Evolutionary conservation across 139 green algal genomes (phyloP).

Genomic region (Tetradesmus lagerheimii): DNA sequence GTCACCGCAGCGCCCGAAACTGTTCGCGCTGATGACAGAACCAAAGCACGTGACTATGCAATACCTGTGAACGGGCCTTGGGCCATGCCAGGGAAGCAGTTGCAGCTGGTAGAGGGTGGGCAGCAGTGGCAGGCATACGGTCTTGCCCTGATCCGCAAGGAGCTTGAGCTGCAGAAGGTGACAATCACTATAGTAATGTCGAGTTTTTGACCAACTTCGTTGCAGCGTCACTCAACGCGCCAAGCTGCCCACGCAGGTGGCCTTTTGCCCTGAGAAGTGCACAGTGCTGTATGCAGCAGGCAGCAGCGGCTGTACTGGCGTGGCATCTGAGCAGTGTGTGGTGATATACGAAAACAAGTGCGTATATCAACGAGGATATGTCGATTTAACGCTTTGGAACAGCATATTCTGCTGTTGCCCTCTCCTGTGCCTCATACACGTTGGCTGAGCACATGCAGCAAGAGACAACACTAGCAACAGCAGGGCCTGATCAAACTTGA

Average conservation of each 20-base stretch:
- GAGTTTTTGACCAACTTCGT: not conserved
- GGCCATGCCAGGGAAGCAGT: not conserved
- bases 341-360: constrained; percentile 30
- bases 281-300: constrained; percentile 23
- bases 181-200: no score
- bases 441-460: not conserved
- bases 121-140: not conserved
- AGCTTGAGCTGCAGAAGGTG: not conserved
- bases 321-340: constrained; percentile 26
- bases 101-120: not conserved
- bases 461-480: no score
- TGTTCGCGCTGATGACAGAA: no score
- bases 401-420: not conserved
- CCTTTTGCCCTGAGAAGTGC: constrained; percentile 15
- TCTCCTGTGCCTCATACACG: not conserved
- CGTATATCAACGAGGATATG: not conserved
- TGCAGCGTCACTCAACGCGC: not conserved
- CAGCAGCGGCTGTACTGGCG: not conserved
- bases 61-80: no score
- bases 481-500: not conserved
- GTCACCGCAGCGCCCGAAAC: no score
- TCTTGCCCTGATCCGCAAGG: not conserved
- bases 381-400: no score
- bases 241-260: constrained; percentile 5
- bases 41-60: no score